Percentiles rank a stretch among this genome's conserved stretches.
Conservation (phyloP, 495 filamentous ascomycete genomes). For the Neurospora sp. region DNA sequence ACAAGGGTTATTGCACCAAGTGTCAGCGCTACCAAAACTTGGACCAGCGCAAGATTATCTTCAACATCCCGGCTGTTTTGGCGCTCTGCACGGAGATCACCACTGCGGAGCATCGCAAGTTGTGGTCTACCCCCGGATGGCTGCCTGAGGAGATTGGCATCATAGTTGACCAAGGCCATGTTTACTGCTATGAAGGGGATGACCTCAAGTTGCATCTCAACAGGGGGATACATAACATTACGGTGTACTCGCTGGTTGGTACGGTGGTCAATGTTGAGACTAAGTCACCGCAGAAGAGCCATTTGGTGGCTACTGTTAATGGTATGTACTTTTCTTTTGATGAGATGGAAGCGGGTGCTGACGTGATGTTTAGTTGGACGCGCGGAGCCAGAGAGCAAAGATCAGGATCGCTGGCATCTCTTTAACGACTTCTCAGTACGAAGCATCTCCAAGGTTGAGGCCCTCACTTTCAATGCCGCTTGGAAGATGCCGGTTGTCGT, state of each 20-base stretch:
- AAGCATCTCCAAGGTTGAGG: constrained; percentile 65
- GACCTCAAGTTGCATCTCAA: constrained; percentile 62
- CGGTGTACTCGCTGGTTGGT: constrained; percentile 86
- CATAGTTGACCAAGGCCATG: constrained; percentile 66
- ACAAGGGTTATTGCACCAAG: constrained; percentile 79
- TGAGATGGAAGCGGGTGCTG: neutral
- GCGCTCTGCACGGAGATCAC: constrained; percentile 73
- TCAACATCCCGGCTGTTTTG: constrained; percentile 68
- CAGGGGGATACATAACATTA: constrained; percentile 53
- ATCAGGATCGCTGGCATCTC: constrained; percentile 69
- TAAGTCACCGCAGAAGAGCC: constrained; percentile 70
- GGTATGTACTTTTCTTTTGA: constrained; percentile 7
- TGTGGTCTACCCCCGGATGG: constrained; percentile 85
- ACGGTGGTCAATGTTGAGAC: constrained; percentile 81
- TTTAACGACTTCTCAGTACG: constrained; percentile 97
- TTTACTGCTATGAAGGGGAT: constrained; percentile 85
- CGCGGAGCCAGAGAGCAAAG: constrained; percentile 44
- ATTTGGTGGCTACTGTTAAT: constrained; percentile 86
- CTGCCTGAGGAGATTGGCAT: constrained; percentile 87
- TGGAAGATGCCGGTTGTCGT: constrained; percentile 91
- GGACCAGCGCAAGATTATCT: constrained; percentile 66
- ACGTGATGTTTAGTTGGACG: neutral
- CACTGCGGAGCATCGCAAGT: constrained; percentile 56
- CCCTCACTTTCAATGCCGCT: constrained; percentile 70
- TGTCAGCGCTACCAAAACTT: constrained; percentile 82